Evolutionary conservation across 179 eudicot species (phyloP).

Genomic region (Actinidia chinensis): DNA sequence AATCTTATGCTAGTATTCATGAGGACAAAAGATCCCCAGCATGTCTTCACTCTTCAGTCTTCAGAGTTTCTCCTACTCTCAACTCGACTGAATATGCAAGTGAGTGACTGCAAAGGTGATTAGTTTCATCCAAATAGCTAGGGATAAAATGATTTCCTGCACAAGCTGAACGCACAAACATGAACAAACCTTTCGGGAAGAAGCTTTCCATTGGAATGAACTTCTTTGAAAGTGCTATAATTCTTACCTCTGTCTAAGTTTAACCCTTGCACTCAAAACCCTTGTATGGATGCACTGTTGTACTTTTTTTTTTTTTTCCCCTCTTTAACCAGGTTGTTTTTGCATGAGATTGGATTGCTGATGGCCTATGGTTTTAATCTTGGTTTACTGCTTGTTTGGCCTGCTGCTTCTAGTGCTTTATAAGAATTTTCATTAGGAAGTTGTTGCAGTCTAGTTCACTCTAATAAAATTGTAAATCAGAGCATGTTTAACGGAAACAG

Average conservation of each 20-base stretch:
- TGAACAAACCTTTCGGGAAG: not conserved
- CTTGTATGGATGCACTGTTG: not conserved
- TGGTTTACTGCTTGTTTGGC: not conserved
- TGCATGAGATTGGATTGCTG: not conserved
- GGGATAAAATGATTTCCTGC: conserved; percentile 1
- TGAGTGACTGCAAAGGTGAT: not conserved
- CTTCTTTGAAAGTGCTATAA: not conserved
- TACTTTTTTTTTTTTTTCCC: not conserved
- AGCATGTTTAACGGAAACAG: not conserved
- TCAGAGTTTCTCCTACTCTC: not conserved
- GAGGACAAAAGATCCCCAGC: not conserved
- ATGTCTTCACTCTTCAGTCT: not conserved
- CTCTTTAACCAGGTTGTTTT: not conserved
- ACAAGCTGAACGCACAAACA: not conserved
- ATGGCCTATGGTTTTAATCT: not conserved
- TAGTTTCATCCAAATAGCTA: not conserved
- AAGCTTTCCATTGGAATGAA: not conserved
- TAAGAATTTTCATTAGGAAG: not conserved
- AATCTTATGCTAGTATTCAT: not conserved
- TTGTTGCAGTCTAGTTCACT: not conserved
- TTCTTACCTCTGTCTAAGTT: not conserved
- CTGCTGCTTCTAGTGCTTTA: not conserved
- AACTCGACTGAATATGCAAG: not conserved
- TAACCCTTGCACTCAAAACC: not conserved
- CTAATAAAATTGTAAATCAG: not conserved